phyloP scores from a whole-genome alignment of 2,329 filamentous ascomycete genomes.

The Volutella citrinella region DNA sequence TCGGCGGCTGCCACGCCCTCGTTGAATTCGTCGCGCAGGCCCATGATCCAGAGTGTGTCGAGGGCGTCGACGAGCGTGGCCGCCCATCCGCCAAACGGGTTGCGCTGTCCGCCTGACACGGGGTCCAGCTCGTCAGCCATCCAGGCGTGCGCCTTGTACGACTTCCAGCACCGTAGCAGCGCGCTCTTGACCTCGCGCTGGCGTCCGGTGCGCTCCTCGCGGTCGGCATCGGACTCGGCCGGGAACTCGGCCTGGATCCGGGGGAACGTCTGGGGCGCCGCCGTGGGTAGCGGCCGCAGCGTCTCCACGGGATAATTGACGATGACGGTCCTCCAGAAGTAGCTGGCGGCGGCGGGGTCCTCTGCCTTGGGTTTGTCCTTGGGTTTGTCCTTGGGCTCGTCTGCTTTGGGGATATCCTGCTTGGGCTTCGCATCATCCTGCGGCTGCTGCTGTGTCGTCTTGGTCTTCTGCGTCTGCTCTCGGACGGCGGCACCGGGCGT shows the following conservation, averaged over 20 bases:
- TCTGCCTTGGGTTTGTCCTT: too few species aligned
- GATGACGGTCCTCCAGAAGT: conserved; percentile 26
- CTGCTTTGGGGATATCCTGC: too few species aligned
- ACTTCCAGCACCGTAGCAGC: conserved; percentile 45
- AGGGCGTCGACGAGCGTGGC: conserved; percentile 66
- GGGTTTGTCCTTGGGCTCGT: too few species aligned
- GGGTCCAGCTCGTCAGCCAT: conserved; percentile 61
- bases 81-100: conserved; percentile 65
- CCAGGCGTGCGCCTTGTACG: conserved; percentile 63
- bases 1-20: conserved; percentile 58
- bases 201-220: conserved; percentile 31
- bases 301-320: conserved; percentile 26
- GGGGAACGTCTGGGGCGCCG: conserved; percentile 26
- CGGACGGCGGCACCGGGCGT: too few species aligned
- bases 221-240: conserved; percentile 20
- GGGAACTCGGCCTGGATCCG: conserved; percentile 31
- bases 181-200: conserved; percentile 39
- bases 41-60: conserved; percentile 74
- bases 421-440: too few species aligned
- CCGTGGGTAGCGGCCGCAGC: conserved; percentile 29
- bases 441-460: too few species aligned
- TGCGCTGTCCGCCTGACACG: conserved; percentile 46
- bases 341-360: conserved; percentile 26
- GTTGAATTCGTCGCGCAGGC: conserved; percentile 61
- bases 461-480: too few species aligned